Evolutionary conservation across 2,329 filamentous ascomycete species (phyloP).

Genomic region (Pezicula carpinea): DNA sequence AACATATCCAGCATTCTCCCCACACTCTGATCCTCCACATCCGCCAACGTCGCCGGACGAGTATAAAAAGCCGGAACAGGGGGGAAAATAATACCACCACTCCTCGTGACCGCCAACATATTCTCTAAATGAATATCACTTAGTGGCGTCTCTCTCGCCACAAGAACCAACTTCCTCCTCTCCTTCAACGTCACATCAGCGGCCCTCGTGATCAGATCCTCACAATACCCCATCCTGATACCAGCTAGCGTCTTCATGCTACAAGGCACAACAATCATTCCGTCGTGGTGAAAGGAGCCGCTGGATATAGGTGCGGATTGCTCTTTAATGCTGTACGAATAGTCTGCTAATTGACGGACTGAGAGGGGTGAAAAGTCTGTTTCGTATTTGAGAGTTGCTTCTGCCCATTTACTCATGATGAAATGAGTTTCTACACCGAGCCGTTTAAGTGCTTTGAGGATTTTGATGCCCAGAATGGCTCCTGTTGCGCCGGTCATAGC

Average conservation of each 20-base stretch:
- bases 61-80: constrained; percentile 42
- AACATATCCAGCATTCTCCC: constrained; percentile 42
- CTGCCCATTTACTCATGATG: constrained; percentile 44
- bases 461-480: constrained; percentile 36
- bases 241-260: constrained; percentile 44
- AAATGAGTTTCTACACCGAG: constrained; percentile 44
- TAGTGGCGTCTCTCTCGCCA: constrained; percentile 38
- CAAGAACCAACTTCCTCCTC: constrained; percentile 33
- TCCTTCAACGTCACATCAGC: constrained; percentile 45
- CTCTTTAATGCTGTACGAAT: constrained; percentile 36
- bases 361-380: constrained; percentile 34
- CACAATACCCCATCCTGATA: constrained; percentile 35
- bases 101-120: constrained; percentile 35
- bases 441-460: constrained; percentile 34
- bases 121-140: constrained; percentile 43
- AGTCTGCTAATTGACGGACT: constrained; percentile 34
- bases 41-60: constrained; percentile 33
- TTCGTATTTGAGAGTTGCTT: constrained; percentile 43
- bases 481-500: constrained; percentile 48
- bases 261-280: constrained; percentile 45
- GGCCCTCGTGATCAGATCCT: constrained; percentile 40
- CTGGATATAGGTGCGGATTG: constrained; percentile 39
- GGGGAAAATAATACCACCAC: constrained; percentile 39
- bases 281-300: constrained; percentile 38
- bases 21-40: constrained; percentile 40